Conservation (phyloP, 495 filamentous ascomycete species). For the Lepidopterella palustris region DNA sequence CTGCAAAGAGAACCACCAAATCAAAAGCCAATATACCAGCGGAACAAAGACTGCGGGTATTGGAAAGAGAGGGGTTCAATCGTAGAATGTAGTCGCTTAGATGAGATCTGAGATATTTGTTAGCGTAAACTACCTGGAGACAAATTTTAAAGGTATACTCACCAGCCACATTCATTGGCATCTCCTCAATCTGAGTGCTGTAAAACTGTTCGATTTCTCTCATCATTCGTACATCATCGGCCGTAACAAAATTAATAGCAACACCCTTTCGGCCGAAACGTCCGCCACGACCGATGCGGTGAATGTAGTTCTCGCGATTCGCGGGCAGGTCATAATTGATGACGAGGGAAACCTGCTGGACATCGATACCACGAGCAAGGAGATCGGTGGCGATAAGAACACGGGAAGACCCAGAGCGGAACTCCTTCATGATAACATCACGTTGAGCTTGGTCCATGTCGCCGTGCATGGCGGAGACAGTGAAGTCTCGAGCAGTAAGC, state of each 20-base stretch:
- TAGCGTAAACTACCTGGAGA: background rate
- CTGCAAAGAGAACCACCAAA: slow-evolving; percentile 8
- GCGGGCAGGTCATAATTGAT: slow-evolving; percentile 99
- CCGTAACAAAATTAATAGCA: slow-evolving; percentile 99
- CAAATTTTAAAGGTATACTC: slow-evolving; percentile 10
- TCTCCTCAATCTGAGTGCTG: slow-evolving; percentile 78
- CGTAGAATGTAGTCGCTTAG: slow-evolving; percentile 14
- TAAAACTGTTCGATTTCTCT: slow-evolving; percentile 87
- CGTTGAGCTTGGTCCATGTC: slow-evolving; percentile 97
- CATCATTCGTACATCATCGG: slow-evolving; percentile 98
- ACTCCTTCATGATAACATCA: slow-evolving; percentile 99
- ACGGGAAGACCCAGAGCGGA: slow-evolving; percentile 93
- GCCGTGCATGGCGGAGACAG: slow-evolving; percentile 98
- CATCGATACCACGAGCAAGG: slow-evolving; percentile 97
- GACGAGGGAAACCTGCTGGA: slow-evolving; percentile 97
- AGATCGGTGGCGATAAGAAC: slow-evolving; percentile 97
- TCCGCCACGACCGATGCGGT: slow-evolving; percentile 96
- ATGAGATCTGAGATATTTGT: slow-evolving; percentile 29
- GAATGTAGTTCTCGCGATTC: slow-evolving; percentile 99
- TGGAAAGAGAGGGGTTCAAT: background rate
- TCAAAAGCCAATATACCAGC: slow-evolving; percentile 9
- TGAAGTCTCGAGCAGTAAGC: slow-evolving; percentile 96
- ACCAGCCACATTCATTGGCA: slow-evolving; percentile 78
- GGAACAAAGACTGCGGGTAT: background rate
- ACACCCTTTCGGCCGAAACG: slow-evolving; percentile 99